Conservation (phyloP, 176 grass and related monocot genomes). For the Rhynchospora pubera region DNA sequence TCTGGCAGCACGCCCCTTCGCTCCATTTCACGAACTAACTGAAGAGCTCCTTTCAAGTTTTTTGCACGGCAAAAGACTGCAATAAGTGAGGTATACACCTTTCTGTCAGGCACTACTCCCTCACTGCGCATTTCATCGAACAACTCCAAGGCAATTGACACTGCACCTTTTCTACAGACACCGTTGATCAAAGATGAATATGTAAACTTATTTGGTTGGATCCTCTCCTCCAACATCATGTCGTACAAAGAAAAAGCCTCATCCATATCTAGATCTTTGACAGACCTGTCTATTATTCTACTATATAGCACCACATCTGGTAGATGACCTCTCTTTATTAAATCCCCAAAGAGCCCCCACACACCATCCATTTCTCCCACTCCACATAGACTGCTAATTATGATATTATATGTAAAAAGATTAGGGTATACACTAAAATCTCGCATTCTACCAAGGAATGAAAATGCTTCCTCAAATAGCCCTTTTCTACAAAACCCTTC, state of each 20-base stretch:
- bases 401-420: constrained; percentile 48
- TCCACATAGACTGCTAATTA: constrained; percentile 63
- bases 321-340: constrained; percentile 61
- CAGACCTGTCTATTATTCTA: constrained; percentile 50
- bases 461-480: constrained; percentile 44
- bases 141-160: constrained; percentile 31
- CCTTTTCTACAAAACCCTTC: constrained; percentile 47
- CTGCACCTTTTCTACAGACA: constrained; percentile 37
- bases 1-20: constrained; percentile 30
- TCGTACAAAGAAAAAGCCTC: constrained; percentile 39
- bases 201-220: constrained; percentile 41
- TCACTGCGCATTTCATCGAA: constrained; percentile 33
- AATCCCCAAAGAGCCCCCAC: constrained; percentile 47
- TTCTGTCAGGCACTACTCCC: constrained; percentile 28
- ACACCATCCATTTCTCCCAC: constrained; percentile 29
- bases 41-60: constrained; percentile 49
- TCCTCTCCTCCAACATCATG: constrained; percentile 34
- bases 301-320: constrained; percentile 55
- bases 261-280: constrained; percentile 52
- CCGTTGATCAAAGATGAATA: constrained; percentile 59
- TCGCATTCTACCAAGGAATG: constrained; percentile 41
- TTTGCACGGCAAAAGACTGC: constrained; percentile 39
- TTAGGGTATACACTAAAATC: constrained; percentile 48
- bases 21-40: constrained; percentile 44
- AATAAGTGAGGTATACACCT: constrained; percentile 56